phyloP scores from a whole-genome alignment of 2,329 filamentous ascomycete genomes.

The Dryadomyces sulphureus region DNA sequence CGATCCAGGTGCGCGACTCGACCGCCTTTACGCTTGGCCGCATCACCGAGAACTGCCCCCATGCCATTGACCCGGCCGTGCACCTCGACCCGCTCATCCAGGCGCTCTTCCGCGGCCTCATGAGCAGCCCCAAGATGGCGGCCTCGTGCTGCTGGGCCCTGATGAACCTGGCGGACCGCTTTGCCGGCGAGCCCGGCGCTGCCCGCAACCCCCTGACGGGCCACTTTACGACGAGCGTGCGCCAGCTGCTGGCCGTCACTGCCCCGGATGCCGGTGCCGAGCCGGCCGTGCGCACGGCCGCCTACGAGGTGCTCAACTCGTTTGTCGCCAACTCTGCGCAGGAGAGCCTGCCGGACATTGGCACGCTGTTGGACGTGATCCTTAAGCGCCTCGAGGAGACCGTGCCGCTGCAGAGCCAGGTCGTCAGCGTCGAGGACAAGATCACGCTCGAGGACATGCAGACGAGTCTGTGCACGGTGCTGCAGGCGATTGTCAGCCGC shows the following conservation, averaged over 20 bases:
- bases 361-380: conserved; percentile 71
- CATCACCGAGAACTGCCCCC: conserved; percentile 85
- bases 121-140: conserved; percentile 91
- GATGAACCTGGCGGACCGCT: conserved; percentile 95
- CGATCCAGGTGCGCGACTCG: conserved; percentile 85
- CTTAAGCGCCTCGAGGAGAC: conserved; percentile 86
- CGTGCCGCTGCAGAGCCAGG: conserved; percentile 75
- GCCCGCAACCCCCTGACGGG: conserved; percentile 68
- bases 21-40: conserved; percentile 91
- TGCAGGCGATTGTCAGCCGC: conserved; percentile 81
- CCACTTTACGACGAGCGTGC: conserved; percentile 87
- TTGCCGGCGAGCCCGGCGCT: conserved; percentile 72
- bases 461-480: conserved; percentile 81
- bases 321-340: conserved; percentile 85
- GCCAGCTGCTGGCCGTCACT: conserved; percentile 72
- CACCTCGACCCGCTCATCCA: conserved; percentile 77
- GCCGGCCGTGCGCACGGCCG: conserved; percentile 80
- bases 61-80: conserved; percentile 71
- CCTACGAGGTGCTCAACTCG: conserved; percentile 91
- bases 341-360: conserved; percentile 70
- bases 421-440: conserved; percentile 92
- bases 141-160: conserved; percentile 97
- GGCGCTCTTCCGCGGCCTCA: conserved; percentile 77
- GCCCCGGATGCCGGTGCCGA: conserved; percentile 56
- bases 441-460: conserved; percentile 96